Conservation (phyloP, 768 basidiomycete genomes). For the Lentinula aciculospora region DNA sequence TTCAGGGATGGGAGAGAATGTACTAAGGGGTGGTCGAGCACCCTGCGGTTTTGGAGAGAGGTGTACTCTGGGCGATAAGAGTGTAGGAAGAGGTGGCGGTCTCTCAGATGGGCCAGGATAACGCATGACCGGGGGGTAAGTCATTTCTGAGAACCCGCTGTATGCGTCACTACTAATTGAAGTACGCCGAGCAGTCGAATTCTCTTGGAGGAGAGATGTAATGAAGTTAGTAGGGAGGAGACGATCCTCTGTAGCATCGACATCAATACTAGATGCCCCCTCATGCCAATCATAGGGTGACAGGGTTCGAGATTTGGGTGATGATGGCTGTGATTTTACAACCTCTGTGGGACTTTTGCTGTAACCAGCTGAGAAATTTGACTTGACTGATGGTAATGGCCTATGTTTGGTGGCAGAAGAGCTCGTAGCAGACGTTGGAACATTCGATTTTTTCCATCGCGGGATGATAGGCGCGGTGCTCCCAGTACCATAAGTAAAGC, state of each 20-base stretch:
- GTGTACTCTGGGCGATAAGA: constrained; percentile 10
- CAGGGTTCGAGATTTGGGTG: constrained; percentile 13
- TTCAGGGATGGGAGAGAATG: constrained; percentile 27
- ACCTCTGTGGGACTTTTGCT: neutral
- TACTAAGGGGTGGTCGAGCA: constrained; percentile 26
- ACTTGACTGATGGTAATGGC: constrained; percentile 10
- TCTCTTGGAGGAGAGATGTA: constrained; percentile 47
- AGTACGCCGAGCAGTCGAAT: neutral
- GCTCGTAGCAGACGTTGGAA: neutral
- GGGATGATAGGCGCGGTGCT: neutral
- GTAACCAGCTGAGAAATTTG: neutral
- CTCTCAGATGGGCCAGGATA: constrained; percentile 10
- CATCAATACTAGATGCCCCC: constrained; percentile 50
- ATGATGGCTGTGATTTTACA: constrained; percentile 7
- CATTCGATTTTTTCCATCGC: neutral
- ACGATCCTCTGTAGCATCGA: constrained; percentile 51
- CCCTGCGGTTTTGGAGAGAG: constrained; percentile 15
- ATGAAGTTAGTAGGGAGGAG: constrained; percentile 60
- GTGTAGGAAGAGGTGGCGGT: constrained; percentile 9
- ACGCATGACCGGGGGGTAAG: constrained; percentile 39
- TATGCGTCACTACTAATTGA: constrained; percentile 31
- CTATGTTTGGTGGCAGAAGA: constrained; percentile 5
- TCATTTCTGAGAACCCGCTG: constrained; percentile 50
- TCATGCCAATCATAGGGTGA: constrained; percentile 58
- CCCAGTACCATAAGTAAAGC: constrained; percentile 15